phyloP scores from a whole-genome alignment of 139 green algal genomes.

The Astrephomene gubernaculifera region DNA sequence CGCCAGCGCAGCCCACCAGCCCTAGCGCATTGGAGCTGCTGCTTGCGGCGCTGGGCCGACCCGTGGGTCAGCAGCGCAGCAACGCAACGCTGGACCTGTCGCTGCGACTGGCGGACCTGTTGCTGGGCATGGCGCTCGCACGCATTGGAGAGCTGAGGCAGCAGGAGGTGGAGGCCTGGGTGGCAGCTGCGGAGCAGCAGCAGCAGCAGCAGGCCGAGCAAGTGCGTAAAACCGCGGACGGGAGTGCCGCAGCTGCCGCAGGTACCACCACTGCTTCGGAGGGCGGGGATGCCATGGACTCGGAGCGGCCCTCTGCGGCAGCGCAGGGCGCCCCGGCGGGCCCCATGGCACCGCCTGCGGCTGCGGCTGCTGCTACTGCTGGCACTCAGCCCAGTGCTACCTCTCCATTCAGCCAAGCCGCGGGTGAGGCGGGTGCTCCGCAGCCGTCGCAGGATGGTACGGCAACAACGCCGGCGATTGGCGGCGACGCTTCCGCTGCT shows the following conservation, averaged over 20 bases:
- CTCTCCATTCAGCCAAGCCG: no score
- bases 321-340: neutral
- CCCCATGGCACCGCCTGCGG: neutral
- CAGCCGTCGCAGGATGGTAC: neutral
- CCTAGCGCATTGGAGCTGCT: conserved; percentile 76
- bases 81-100: conserved; percentile 67
- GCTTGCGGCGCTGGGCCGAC: conserved; percentile 67
- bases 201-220: neutral
- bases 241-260: neutral
- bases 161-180: conserved; percentile 41
- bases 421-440: neutral
- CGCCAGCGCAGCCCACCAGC: neutral
- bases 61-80: conserved; percentile 65
- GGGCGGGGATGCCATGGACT: neutral
- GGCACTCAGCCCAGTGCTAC: no score
- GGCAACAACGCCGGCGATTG: neutral
- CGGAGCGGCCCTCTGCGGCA: neutral
- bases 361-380: no score
- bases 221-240: conserved; percentile 6
- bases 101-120: conserved; percentile 73
- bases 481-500: neutral
- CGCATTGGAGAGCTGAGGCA: conserved; percentile 21
- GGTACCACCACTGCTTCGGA: neutral
- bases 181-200: conserved; percentile 20
- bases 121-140: conserved; percentile 53